These are phyloP conservation scores for Astragalus membranaceus DNA, from an alignment of 306 rosid genomes.

Conservation along the genomic window DNA sequence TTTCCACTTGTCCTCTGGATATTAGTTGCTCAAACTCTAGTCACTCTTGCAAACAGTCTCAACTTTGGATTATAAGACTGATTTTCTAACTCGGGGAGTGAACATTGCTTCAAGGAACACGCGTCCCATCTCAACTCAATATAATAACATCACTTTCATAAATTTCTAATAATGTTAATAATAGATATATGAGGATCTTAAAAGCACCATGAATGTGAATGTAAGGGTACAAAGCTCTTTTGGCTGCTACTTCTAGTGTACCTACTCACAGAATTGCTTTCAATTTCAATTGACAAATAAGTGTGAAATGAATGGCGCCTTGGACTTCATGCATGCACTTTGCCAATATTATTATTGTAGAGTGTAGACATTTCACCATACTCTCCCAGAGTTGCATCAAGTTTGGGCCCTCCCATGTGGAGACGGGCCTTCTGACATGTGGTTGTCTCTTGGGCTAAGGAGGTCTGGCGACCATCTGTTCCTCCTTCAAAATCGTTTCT, in stretches of 20 bases:
- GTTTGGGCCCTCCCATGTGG: not conserved
- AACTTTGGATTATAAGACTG: too few relatives aligned
- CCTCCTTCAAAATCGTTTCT: too few relatives aligned
- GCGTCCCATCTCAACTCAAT: too few relatives aligned
- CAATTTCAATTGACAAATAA: not conserved
- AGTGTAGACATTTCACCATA: slow-evolving; percentile 12
- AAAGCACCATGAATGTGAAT: not conserved
- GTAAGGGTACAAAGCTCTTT: slow-evolving; percentile 17
- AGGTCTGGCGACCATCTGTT: too few relatives aligned
- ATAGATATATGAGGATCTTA: too few relatives aligned
- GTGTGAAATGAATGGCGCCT: slow-evolving; percentile 11
- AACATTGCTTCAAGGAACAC: too few relatives aligned
- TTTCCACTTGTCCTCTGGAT: too few relatives aligned
- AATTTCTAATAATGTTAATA: slow-evolving; percentile 21
- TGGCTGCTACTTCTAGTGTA: slow-evolving; percentile 21
- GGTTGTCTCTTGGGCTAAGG: too few relatives aligned
- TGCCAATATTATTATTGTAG: slow-evolving; percentile 2
- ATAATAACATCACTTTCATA: not conserved
- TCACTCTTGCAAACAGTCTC: too few relatives aligned
- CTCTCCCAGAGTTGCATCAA: not conserved
- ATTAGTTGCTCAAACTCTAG: too few relatives aligned
- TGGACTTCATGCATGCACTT: slow-evolving; percentile 22
- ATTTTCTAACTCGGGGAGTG: too few relatives aligned
- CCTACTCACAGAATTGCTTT: slow-evolving; percentile 16
- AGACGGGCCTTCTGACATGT: not conserved